These are phyloP conservation scores for Metarhizium guizhouense DNA, from an alignment of 2,329 filamentous ascomycete species.

Conservation along the genomic window DNA sequence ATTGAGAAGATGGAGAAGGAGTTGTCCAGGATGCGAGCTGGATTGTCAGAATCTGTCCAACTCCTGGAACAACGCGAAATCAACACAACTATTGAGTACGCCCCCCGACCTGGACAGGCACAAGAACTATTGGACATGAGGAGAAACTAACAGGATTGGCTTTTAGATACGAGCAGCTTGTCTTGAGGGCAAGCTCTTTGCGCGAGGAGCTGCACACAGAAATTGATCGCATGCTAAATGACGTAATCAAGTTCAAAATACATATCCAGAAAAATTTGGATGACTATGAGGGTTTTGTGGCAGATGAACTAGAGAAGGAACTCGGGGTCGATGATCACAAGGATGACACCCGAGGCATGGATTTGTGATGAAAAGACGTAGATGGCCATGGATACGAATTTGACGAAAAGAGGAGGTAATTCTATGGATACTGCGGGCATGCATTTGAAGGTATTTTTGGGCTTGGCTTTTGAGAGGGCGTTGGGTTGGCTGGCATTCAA, in stretches of 20 bases:
- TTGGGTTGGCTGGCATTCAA: not conserved
- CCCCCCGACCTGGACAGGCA: conserved; percentile 11
- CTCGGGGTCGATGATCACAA: conserved; percentile 53
- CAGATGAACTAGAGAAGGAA: conserved; percentile 85
- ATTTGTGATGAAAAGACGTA: conserved; percentile 14
- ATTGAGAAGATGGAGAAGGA: conserved; percentile 99
- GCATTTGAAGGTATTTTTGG: conserved; percentile 4
- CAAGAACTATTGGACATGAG: not conserved
- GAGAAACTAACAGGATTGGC: not conserved
- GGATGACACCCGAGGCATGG: conserved; percentile 44
- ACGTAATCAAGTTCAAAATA: conserved; percentile 97
- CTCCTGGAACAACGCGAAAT: conserved; percentile 92
- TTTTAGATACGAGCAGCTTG: conserved; percentile 80
- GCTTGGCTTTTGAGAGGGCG: not conserved
- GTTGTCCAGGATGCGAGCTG: conserved; percentile 81
- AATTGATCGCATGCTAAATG: conserved; percentile 90
- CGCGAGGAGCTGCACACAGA: conserved; percentile 98
- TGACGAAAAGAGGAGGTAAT: not conserved
- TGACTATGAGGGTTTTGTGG: conserved; percentile 88
- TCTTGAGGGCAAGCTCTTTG: conserved; percentile 71
- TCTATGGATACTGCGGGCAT: not conserved
- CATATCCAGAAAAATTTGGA: conserved; percentile 89
- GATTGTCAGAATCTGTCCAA: conserved; percentile 77
- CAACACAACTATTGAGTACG: conserved; percentile 90
- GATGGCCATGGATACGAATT: not conserved